Conservation (phyloP, 164 flowering plant species). For the Taxillus chinensis region DNA sequence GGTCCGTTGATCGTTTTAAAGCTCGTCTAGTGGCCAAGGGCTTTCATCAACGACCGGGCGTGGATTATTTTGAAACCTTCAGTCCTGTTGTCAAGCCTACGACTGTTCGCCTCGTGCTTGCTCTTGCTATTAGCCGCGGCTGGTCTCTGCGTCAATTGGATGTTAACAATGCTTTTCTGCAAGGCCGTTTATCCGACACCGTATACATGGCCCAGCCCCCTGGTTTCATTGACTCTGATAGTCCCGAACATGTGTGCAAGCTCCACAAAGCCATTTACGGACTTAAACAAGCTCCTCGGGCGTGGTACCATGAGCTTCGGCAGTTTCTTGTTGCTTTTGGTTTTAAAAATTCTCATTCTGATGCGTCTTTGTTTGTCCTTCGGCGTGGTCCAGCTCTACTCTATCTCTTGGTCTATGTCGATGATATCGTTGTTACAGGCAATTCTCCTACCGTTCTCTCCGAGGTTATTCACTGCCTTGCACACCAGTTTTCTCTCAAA, state of each 20-base stretch:
- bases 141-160: slow-evolving; percentile 13
- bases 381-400: background rate
- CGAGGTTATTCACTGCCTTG: background rate
- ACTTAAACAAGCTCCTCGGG: background rate
- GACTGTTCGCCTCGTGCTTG: slow-evolving; percentile 9
- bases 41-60: slow-evolving; percentile 8
- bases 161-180: slow-evolving; percentile 2
- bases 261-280: background rate
- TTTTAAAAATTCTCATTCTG: slow-evolving; percentile 1
- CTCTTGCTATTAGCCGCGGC: background rate
- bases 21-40: slow-evolving; percentile 16
- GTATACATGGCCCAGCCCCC: background rate
- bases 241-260: background rate
- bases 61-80: slow-evolving; percentile 12
- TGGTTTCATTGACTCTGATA: background rate
- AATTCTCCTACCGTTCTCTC: background rate
- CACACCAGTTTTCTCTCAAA: slow-evolving; percentile 4
- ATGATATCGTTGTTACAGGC: slow-evolving; percentile 17
- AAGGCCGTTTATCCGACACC: background rate
- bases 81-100: slow-evolving; percentile 15
- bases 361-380: slow-evolving; percentile 13
- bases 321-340: slow-evolving; percentile 4
- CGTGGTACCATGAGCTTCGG: slow-evolving; percentile 7
- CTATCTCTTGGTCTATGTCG: slow-evolving; percentile 14
- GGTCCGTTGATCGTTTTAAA: slow-evolving; percentile 5